Base-by-base conservation (phyloP, 2,329 filamentous ascomycete species). In the Blumeria hordei region DNA sequence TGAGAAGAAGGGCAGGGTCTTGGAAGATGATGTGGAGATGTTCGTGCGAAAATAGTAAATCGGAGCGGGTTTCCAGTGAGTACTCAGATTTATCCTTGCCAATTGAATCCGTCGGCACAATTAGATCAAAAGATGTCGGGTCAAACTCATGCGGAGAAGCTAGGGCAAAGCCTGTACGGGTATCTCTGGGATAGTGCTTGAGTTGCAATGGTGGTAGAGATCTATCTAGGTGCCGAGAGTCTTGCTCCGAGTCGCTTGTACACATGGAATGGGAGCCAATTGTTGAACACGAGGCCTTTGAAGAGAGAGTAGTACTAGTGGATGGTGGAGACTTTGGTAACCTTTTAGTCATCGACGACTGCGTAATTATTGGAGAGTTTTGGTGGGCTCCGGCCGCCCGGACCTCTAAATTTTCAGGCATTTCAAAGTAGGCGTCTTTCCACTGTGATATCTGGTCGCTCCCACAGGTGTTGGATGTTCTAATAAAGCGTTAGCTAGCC, bases 21-120 rank as follows among this genome's bases (percentile, higher is more conserved):
- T 72, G 69, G 59, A 86, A 82, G 34, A 87, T 83, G 33, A 74
- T 69, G 44, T 73, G 66, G 33, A 87, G 69, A 66, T 87, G 83
- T 54, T 79, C 74, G 14, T 67, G 70, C 0, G 81, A 84, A 61
- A 85, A 81, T 37, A 87, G 68, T 11, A 77, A 69, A 56, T 83
- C 78, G 0, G 80, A 77, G 47, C 77, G 74, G n/a, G 70, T 68
- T 64, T 85, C 83, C 0, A 86, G 68, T 1, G 74, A 76, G 62
- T 77, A 76, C 54, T 61, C 66, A 21, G 44, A 11, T 12, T 9
- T 12, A 12, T 18, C 18, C 55, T 61, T 62, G 10, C 58, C 58
- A 47, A 59, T 67, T 54, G 56, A 63, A 14, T 69, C 67, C 9
- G 60, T 61, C 8, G 71, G 69, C 14, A 69, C 69, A 5, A 79